Base-by-base conservation (phyloP, 345 rosid species). In the Toxicodendron radicans region DNA sequence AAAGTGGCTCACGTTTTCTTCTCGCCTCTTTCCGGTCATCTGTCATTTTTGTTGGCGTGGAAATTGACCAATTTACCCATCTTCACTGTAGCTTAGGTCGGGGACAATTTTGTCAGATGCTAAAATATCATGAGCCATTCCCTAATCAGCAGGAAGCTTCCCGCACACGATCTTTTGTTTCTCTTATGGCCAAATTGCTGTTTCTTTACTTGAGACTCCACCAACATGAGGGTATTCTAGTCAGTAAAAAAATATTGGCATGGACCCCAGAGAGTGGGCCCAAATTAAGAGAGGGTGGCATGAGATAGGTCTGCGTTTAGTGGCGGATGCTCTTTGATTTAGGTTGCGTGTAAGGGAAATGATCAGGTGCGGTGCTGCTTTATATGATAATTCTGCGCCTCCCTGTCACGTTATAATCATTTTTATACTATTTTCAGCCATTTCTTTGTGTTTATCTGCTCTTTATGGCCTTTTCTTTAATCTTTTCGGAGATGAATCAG, bases 1-100 rank as follows among this genome's bases (percentile, higher is more conserved):
- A 59, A 72, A 79, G 48, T 51, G 74, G 58, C 48, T 78, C 72
- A 70, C 86, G 81, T 79, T 84, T 78, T 83, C 84, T 71, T 79
- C 80, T 83, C 74, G 74, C 84, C 66, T 73, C 82, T 77, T 87
- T 79, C 52, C 69, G 76, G 66, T 74, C 64, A 62, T 56, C 78
- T 80, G 75, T 80, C 84, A 78, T 66, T 75, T 80, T 51, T 58
- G 64, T 72, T 73, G 13, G 45, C 27, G 11, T 33, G 16, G 16
- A 16, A 68, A 69, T 75, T 71, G 72, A 75, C 83, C 60, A 57
- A 76, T 59, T 23, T 43, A 21, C 79, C 90, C 80, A 17, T 8
- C 11, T 32, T 18, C 21, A 2, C 33, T 5, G 8, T 54, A 2
- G 7, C 7, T 23, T 2, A 32, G 2, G 12, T 6, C 23, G 43